These are phyloP conservation scores for Helianthus annuus DNA, from an alignment of 129 eudicot genomes.

Conservation along the genomic window HanXRQr2.0-SUNRISE NC_035448.2:2287141-2287640, in stretches of 20 bases:
- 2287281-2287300: slow-evolving; percentile 6
- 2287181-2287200: slow-evolving; percentile 35
- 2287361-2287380: slow-evolving; percentile 19
- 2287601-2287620: neutral
- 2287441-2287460: no score
- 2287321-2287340: neutral
- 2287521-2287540: neutral
- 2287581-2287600: neutral
- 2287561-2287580: neutral
- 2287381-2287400: slow-evolving; percentile 15
- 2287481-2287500: neutral
- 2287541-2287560: neutral
- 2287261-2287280: slow-evolving; percentile 29
- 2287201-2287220: slow-evolving; percentile 30
- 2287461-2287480: neutral
- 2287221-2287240: slow-evolving; percentile 46
- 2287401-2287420: slow-evolving; percentile 13
- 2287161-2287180: slow-evolving; percentile 42
- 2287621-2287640: no score
- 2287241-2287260: slow-evolving; percentile 35
- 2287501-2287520: neutral
- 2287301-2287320: neutral
- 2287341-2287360: slow-evolving; percentile 15
- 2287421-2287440: slow-evolving; percentile 14
- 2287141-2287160: slow-evolving; percentile 44